These are phyloP conservation scores for Fusarium tricinctum DNA, from an alignment of 2,329 filamentous ascomycete genomes.

Conservation along the genomic window DNA sequence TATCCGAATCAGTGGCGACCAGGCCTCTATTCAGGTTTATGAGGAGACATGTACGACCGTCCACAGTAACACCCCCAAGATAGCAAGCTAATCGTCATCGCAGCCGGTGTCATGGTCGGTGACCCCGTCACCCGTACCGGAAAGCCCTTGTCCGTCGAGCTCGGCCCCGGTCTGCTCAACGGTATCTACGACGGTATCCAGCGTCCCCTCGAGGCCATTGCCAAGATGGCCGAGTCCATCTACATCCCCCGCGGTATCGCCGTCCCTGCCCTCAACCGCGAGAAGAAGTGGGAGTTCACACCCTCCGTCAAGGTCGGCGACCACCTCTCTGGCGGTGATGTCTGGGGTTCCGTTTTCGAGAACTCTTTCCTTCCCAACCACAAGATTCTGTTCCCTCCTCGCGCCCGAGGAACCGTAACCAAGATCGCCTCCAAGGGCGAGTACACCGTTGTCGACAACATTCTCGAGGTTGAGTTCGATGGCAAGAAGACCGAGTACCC, in stretches of 20 bases:
- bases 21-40: constrained; percentile 98
- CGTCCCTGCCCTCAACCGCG: constrained; percentile 87
- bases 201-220: constrained; percentile 89
- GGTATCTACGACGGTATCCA: constrained; percentile 99
- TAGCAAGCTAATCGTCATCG: constrained; percentile 35
- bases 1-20: constrained; percentile 96
- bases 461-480: constrained; percentile 96
- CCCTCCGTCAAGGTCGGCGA: constrained; percentile 94
- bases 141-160: constrained; percentile 97
- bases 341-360: constrained; percentile 95
- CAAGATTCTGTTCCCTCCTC: constrained; percentile 91
- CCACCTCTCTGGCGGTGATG: constrained; percentile 95
- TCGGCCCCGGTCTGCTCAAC: constrained; percentile 96
- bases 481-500: constrained; percentile 93
- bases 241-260: constrained; percentile 97
- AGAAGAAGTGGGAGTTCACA: constrained; percentile 97
- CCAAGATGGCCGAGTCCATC: constrained; percentile 83
- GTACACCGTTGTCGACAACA: constrained; percentile 94
- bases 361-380: constrained; percentile 96
- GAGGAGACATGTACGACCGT: constrained; percentile 87
- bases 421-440: constrained; percentile 89
- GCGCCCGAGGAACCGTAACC: constrained; percentile 92
- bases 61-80: constrained; percentile 10
- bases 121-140: constrained; percentile 92
- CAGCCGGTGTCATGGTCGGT: constrained; percentile 94